Conservation (phyloP, 2,329 filamentous ascomycete species). For the Fusarium verticillioides region DNA sequence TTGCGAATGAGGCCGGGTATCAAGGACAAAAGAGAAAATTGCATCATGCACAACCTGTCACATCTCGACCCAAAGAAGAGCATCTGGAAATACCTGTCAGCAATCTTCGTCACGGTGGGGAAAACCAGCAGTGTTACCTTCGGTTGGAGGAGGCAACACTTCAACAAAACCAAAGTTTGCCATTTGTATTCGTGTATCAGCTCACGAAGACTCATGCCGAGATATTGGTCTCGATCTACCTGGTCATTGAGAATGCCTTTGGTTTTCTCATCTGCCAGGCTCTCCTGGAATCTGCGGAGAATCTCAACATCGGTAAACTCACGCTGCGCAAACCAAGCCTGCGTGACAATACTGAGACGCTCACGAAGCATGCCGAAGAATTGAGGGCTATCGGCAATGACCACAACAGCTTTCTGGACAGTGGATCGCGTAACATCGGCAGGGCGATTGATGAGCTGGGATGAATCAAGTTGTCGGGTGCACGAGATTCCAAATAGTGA, state of each 20-base stretch:
- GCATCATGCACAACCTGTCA: slow-evolving; percentile 96
- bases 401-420: slow-evolving; percentile 97
- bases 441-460: slow-evolving; percentile 79
- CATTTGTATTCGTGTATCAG: slow-evolving; percentile 94
- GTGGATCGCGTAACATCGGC: slow-evolving; percentile 95
- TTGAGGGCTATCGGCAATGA: slow-evolving; percentile 90
- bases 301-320: slow-evolving; percentile 95
- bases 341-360: slow-evolving; percentile 88
- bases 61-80: slow-evolving; percentile 98
- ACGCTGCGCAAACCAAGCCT: slow-evolving; percentile 94
- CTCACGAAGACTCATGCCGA: slow-evolving; percentile 89
- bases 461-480: slow-evolving; percentile 88
- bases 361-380: slow-evolving; percentile 91
- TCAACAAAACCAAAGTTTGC: slow-evolving; percentile 93
- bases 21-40: slow-evolving; percentile 94
- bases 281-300: slow-evolving; percentile 89
- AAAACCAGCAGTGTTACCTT: slow-evolving; percentile 71
- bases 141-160: slow-evolving; percentile 91
- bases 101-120: neutral
- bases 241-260: slow-evolving; percentile 70
- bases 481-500: slow-evolving; percentile 97
- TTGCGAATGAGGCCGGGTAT: slow-evolving; percentile 92
- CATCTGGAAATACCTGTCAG: slow-evolving; percentile 70
- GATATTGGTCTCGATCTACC: slow-evolving; percentile 83
- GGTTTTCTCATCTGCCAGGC: slow-evolving; percentile 74